Percentiles rank a stretch among this genome's conserved stretches.
Conservation (phyloP, 768 basidiomycete species). For the Agaricus bisporus region DNA sequence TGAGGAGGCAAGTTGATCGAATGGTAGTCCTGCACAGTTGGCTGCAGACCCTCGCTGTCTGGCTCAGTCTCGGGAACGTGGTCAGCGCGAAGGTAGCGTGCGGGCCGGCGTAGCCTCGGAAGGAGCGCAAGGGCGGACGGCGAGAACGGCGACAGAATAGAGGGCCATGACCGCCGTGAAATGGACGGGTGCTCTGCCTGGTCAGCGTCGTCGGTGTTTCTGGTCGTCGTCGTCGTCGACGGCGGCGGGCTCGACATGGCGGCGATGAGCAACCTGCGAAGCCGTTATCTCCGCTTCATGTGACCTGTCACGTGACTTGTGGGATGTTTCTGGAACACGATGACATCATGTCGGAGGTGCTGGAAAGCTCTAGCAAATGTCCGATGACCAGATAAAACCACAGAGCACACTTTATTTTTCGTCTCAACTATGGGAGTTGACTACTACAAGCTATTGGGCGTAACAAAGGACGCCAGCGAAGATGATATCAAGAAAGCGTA, state of each 20-base stretch:
- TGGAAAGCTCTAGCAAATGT: conserved; percentile 21
- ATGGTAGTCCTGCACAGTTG: conserved; percentile 68
- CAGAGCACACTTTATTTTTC: background rate
- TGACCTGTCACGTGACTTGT: background rate
- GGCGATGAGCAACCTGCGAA: background rate
- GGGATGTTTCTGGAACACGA: conserved; percentile 13
- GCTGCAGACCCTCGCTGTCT: conserved; percentile 45
- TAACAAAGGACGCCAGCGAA: conserved; percentile 66
- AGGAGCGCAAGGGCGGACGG: conserved; percentile 49
- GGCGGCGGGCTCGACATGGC: background rate
- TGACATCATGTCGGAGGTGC: conserved; percentile 25
- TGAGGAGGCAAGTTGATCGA: conserved; percentile 64
- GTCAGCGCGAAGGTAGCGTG: conserved; percentile 63
- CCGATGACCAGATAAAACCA: conserved; percentile 5
- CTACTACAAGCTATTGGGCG: conserved; percentile 83
- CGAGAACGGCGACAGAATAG: conserved; percentile 57
- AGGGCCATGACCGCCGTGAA: conserved; percentile 57
- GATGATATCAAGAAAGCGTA: conserved; percentile 92
- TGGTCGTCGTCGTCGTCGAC: conserved; percentile 7
- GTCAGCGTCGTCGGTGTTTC: conserved; percentile 1
- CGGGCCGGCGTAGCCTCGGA: conserved; percentile 36
- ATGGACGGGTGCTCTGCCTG: conserved; percentile 22
- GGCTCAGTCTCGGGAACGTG: conserved; percentile 58
- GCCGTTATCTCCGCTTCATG: background rate
- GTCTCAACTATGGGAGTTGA: conserved; percentile 61